phyloP scores from a whole-genome alignment of 371 early-diverging fungal species.

The Mucor saturninus region DNA sequence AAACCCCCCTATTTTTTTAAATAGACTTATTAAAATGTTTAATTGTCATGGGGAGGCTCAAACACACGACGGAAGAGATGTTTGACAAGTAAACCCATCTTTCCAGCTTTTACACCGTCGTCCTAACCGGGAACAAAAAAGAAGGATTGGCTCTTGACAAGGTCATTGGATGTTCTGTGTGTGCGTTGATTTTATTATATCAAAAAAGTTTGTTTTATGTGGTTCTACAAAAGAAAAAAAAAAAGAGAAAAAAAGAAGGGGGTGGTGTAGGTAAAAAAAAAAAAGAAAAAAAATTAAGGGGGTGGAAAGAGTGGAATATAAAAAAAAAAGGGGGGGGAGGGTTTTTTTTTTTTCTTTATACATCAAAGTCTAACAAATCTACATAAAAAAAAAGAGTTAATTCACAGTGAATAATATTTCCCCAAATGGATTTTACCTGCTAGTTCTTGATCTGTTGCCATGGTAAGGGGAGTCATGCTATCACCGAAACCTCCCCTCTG shows the following conservation, averaged over 20 bases:
- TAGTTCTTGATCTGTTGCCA: conserved; percentile 39
- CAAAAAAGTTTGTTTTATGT: not conserved
- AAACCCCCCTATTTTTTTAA: no score
- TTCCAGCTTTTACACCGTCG: no score
- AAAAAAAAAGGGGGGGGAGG: not conserved
- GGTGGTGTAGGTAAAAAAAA: not conserved
- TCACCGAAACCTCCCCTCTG: conserved; percentile 28
- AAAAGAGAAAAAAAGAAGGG: not conserved
- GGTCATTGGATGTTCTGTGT: not conserved
- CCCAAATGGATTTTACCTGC: no score
- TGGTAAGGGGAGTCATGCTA: conserved; percentile 22
- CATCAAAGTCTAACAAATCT: conserved; percentile 29
- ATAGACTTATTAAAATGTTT: no score
- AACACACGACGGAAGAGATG: no score
- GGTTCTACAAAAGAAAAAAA: not conserved
- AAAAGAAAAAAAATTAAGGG: not conserved
- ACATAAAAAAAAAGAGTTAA: not conserved
- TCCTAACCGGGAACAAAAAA: no score
- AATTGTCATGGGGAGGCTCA: no score
- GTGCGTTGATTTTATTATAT: not conserved
- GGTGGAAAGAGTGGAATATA: not conserved
- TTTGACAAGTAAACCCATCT: no score
- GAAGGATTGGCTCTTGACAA: not conserved
- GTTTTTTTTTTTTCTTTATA: conserved; percentile 17
- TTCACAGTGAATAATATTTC: no score